phyloP scores from a whole-genome alignment of 2,329 filamentous ascomycete genomes.

The Torrubiella hemipterigena region DNA sequence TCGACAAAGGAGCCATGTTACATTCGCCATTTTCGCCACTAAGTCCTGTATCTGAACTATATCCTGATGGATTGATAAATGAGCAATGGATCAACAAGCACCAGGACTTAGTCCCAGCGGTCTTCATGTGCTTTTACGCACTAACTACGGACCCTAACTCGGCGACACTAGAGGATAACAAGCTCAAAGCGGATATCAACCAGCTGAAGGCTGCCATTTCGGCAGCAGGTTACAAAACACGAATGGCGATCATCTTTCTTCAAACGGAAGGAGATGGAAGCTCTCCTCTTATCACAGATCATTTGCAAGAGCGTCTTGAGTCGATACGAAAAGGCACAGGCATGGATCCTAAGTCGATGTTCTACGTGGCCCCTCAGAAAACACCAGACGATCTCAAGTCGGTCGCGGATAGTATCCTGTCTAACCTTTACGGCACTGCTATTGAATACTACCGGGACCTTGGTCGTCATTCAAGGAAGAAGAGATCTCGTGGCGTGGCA shows the following conservation, averaged over 20 bases:
- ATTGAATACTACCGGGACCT: conserved; percentile 90
- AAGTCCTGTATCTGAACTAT: conserved; percentile 69
- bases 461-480: conserved; percentile 82
- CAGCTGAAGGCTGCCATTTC: conserved; percentile 56
- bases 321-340: conserved; percentile 69
- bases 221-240: conserved; percentile 64
- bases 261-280: conserved; percentile 17
- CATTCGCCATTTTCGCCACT: conserved; percentile 90
- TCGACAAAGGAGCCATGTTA: conserved; percentile 42
- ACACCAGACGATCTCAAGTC: conserved; percentile 59
- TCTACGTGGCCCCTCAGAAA: conserved; percentile 67
- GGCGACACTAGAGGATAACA: conserved; percentile 71
- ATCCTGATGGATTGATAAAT: conserved; percentile 81
- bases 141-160: conserved; percentile 62
- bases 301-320: conserved; percentile 56
- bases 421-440: conserved; percentile 59
- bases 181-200: conserved; percentile 79
- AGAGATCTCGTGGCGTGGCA: conserved; percentile 66
- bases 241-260: conserved; percentile 53
- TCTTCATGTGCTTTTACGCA: conserved; percentile 70
- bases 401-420: conserved; percentile 62
- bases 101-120: conserved; percentile 69
- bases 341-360: conserved; percentile 73
- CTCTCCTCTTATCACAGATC: conserved; percentile 46
- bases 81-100: conserved; percentile 81